phyloP scores from a whole-genome alignment of 306 rosid species.

The Boehmeria nivea region DNA sequence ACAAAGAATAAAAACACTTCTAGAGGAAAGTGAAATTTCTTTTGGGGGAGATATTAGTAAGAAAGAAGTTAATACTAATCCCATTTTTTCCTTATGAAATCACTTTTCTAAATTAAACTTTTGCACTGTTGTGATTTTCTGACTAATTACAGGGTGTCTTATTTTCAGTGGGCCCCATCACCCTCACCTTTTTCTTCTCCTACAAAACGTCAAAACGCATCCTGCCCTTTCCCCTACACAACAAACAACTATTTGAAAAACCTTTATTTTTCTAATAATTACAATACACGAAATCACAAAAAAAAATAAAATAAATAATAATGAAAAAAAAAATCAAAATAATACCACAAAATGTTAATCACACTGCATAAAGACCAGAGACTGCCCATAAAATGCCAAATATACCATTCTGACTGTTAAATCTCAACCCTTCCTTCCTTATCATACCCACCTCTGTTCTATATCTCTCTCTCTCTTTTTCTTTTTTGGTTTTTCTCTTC shows the following conservation, averaged over 20 bases:
- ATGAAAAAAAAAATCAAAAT: background rate
- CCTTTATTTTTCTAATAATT: too few relatives aligned
- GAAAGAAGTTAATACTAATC: background rate
- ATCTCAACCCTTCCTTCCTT: constrained; percentile 99
- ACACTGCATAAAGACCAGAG: constrained; percentile 7
- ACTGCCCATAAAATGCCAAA: constrained; percentile 43
- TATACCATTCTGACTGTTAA: constrained; percentile 43
- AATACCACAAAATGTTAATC: constrained; percentile 29
- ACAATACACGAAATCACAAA: too few relatives aligned
- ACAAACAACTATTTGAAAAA: too few relatives aligned
- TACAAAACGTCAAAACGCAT: background rate
- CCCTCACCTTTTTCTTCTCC: background rate
- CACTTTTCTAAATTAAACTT: background rate
- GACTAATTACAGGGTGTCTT: constrained; percentile 5
- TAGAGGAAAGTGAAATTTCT: background rate
- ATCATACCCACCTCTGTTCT: constrained; percentile 51
- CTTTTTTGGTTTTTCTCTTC: constrained; percentile 15
- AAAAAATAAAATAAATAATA: background rate
- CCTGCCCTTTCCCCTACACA: constrained; percentile 13
- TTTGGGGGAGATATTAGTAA: too few relatives aligned
- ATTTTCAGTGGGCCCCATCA: background rate
- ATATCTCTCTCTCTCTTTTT: constrained; percentile 23
- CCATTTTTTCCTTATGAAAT: background rate
- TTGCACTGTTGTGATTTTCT: constrained; percentile 11
- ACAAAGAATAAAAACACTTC: background rate